A percentile compares a stretch with the other conserved stretches of the same genome.
phyloP scores from a whole-genome alignment of 129 eudicot genomes.

The Artemisia tridentata region DNA sequence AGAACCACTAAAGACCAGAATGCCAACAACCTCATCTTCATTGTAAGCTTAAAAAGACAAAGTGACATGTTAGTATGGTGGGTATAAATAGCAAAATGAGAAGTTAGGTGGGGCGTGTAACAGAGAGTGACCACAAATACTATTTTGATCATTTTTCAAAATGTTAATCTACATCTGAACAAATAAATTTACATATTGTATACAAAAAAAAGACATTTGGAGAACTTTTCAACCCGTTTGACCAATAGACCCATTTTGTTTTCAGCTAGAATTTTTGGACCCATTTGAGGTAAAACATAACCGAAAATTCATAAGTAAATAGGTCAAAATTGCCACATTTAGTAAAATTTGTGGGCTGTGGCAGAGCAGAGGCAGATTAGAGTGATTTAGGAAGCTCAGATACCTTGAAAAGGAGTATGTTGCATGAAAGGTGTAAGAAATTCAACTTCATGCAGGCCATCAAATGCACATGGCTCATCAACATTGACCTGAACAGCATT shows the following conservation, averaged over 20 bases:
- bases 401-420: constrained; percentile 59
- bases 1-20: constrained; percentile 56
- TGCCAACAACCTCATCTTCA: constrained; percentile 54
- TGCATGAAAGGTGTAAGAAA: constrained; percentile 71
- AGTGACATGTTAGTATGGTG: constrained; percentile 7
- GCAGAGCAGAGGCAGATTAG: background rate
- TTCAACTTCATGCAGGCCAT: constrained; percentile 70
- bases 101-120: background rate
- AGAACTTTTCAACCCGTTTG: background rate
- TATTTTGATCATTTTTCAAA: background rate
- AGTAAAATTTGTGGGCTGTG: too few species aligned
- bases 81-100: background rate
- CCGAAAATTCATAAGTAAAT: constrained; percentile 7
- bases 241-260: background rate
- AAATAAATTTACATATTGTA: background rate
- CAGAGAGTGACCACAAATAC: constrained; percentile 10
- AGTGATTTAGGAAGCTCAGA: constrained; percentile 17
- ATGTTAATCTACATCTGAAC: background rate
- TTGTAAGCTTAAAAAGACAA: constrained; percentile 54
- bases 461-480: constrained; percentile 45
- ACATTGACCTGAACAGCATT: constrained; percentile 45
- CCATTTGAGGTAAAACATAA: background rate
- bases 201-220: background rate
- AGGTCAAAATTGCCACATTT: background rate
- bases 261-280: background rate